Percentiles rank a stretch among this genome's conserved stretches.
phyloP scores from a whole-genome alignment of 352 stramenopile genomes.

The Phytophthora idaei region DNA sequence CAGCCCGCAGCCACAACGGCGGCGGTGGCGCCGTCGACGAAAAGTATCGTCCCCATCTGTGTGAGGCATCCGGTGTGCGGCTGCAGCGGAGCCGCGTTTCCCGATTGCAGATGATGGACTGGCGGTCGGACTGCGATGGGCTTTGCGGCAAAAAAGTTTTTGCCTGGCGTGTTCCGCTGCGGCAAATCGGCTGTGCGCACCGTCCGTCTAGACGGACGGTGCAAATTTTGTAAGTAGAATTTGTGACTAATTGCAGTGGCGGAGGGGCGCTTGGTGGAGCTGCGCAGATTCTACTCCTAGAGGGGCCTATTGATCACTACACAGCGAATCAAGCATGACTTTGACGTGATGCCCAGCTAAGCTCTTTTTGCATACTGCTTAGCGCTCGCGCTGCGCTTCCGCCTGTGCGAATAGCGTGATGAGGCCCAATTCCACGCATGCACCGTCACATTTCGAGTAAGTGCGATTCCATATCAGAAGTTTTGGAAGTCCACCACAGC shows the following conservation, averaged over 20 bases:
- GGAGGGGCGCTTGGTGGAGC: not conserved
- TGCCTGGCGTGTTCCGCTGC: not conserved
- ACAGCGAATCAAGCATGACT: too few relatives aligned
- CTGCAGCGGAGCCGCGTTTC: conserved; percentile 27
- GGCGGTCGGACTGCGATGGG: not conserved
- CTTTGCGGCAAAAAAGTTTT: not conserved
- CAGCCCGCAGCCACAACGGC: conserved; percentile 6
- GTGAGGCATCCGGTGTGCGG: conserved; percentile 19
- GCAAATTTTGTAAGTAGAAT: too few relatives aligned
- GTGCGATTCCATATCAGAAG: conserved; percentile 25
- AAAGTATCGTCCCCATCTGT: conserved; percentile 30
- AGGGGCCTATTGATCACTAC: too few relatives aligned
- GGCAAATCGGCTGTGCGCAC: not conserved
- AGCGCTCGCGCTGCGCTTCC: not conserved
- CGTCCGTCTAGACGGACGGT: too few relatives aligned
- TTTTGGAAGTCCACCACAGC: not conserved
- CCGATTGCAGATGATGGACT: conserved; percentile 32
- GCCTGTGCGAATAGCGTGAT: conserved; percentile 12
- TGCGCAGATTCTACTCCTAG: not conserved
- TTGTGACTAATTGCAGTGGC: not conserved
- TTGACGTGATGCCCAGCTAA: too few relatives aligned
- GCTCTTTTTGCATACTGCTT: not conserved
- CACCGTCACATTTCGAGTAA: conserved; percentile 33
- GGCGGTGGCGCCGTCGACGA: not conserved
- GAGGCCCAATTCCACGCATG: conserved; percentile 4